Evolutionary conservation across 148 eudicot genomes (phyloP), one percentile per base, ranked within the genome.

Genomic region (Pharnaceum exiguum): DNA sequence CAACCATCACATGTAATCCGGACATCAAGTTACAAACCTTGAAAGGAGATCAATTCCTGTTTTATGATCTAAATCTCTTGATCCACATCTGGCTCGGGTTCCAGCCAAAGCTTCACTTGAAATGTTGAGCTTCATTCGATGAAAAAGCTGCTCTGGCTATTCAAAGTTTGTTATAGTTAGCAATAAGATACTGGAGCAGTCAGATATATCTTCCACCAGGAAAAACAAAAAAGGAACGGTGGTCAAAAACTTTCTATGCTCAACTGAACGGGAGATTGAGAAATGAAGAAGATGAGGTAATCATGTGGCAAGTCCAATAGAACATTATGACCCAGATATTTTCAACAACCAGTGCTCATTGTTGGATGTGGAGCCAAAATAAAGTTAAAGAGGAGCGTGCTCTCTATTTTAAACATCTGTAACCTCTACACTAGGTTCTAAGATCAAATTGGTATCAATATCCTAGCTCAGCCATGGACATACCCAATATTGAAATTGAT

Each of bases 91-190:
- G 42, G 95, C 87, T 72, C 99, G 79, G 33, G 99, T 94, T 73
- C 84, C 99, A 52, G 96, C 99, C 80, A 94, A 70, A 57, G 99
- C 96, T 68, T 94, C 99, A 70, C 95, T 94, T 55, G 55, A 78
- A 60, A 94, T 79, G 58, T 44, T 73, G 22, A 83, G 84, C 75
- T 68, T 70, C 53, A 75, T 77, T 29, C 95, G 86, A 57, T 83
- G 88, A 74, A 86, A 94, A 42, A 94, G 71, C 71, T 82, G 87
- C 79, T 94, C 99, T 54, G 99, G 99, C 99, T 94, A 75, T 53
- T 53, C 56, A 65, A 66, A 61, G 66, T 57, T 61, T 49, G 30
- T 51, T 40, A 51, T 43, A 51, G 47, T 62, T 64, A 62, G 46
- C 42, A 60, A 65, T 33, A 46, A 33, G 10, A 26, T 1, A 27